These are phyloP conservation scores for Spathaspora boniae DNA, from an alignment of 805 yeast genomes.

Conservation along the genomic window DNA sequence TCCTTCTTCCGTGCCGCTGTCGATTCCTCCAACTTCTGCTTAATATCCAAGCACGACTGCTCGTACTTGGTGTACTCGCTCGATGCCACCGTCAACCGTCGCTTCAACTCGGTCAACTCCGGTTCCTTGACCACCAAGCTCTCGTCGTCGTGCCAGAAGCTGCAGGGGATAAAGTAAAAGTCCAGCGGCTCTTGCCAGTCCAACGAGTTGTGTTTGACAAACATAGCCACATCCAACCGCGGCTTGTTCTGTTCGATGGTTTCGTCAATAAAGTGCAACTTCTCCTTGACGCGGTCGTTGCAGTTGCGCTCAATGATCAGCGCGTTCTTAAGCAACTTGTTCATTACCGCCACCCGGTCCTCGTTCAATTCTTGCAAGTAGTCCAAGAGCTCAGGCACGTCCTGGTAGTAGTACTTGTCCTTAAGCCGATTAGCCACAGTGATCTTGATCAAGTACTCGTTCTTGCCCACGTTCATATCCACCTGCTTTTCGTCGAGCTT, in stretches of 20 bases:
- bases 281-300: constrained; percentile 44
- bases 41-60: constrained; percentile 43
- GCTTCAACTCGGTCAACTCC: constrained; percentile 56
- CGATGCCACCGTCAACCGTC: constrained; percentile 42
- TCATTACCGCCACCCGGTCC: constrained; percentile 66
- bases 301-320: constrained; percentile 53
- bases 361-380: constrained; percentile 81
- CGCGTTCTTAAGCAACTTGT: constrained; percentile 64
- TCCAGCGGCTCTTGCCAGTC: constrained; percentile 86
- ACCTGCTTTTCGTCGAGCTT: constrained; percentile 59
- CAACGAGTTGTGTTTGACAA: constrained; percentile 75
- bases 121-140: constrained; percentile 54
- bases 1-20: constrained; percentile 31
- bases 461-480: constrained; percentile 88
- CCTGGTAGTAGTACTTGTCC: constrained; percentile 91
- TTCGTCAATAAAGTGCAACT: constrained; percentile 48
- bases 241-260: constrained; percentile 72
- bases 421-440: constrained; percentile 85
- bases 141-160: constrained; percentile 97
- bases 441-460: constrained; percentile 74
- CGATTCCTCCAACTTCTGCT: constrained; percentile 48
- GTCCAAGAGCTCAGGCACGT: constrained; percentile 86
- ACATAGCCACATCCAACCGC: constrained; percentile 80
- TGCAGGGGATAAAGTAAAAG: constrained; percentile 79
- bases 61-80: constrained; percentile 38